These are phyloP conservation scores for Camelina sativa DNA, from an alignment of 345 rosid species.

Conservation along the genomic window DNA sequence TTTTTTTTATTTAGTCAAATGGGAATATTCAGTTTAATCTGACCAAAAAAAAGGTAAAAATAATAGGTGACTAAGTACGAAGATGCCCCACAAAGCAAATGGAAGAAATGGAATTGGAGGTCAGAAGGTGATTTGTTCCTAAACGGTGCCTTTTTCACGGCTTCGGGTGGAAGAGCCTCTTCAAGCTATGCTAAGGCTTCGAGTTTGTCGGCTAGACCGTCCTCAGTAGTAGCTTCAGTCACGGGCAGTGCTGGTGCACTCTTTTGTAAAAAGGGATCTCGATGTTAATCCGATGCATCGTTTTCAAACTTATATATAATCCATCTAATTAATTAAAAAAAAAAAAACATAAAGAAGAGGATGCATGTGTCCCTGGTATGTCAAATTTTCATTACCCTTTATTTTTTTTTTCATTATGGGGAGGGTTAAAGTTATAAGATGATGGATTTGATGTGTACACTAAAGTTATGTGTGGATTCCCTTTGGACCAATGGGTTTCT, in stretches of 20 bases:
- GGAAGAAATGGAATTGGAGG: slow-evolving; percentile 73
- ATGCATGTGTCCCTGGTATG: slow-evolving; percentile 26
- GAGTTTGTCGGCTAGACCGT: slow-evolving; percentile 62
- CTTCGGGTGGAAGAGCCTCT: slow-evolving; percentile 56
- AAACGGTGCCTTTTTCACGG: slow-evolving; percentile 66
- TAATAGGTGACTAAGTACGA: slow-evolving; percentile 60
- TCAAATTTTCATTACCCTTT: slow-evolving; percentile 33
- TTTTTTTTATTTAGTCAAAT: background rate
- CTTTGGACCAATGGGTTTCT: slow-evolving; percentile 37
- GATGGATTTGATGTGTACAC: slow-evolving; percentile 44
- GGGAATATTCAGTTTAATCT: background rate
- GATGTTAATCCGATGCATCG: slow-evolving; percentile 52
- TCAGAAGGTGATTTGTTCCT: slow-evolving; percentile 60
- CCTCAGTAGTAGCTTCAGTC: slow-evolving; percentile 53
- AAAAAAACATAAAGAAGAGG: slow-evolving; percentile 13
- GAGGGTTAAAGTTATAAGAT: slow-evolving; percentile 41
- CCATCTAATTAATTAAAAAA: slow-evolving; percentile 4
- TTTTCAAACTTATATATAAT: slow-evolving; percentile 10
- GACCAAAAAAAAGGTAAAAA: background rate
- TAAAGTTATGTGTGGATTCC: slow-evolving; percentile 42
- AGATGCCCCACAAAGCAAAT: slow-evolving; percentile 54
- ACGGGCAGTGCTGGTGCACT: slow-evolving; percentile 63
- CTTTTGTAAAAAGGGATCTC: slow-evolving; percentile 56
- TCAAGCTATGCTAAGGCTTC: slow-evolving; percentile 68
- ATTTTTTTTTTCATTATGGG: slow-evolving; percentile 22